Percentiles rank a stretch among this genome's conserved stretches.
phyloP scores from a whole-genome alignment of 257 asterid genomes.

The Capsicum chinense region DNA sequence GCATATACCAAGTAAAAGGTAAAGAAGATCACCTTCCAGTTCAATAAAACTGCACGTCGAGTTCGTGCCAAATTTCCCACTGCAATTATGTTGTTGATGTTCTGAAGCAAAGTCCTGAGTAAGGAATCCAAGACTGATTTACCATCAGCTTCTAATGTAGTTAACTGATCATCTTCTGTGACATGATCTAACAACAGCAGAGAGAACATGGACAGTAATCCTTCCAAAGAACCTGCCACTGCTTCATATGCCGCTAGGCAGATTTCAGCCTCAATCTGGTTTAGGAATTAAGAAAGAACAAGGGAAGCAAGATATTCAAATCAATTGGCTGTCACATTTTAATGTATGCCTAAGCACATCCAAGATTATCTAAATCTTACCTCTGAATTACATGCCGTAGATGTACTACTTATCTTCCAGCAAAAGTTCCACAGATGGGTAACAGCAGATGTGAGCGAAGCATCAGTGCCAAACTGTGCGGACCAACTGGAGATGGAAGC shows the following conservation, averaged over 20 bases:
- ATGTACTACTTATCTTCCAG: constrained; percentile 63
- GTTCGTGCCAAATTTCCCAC: constrained; percentile 65
- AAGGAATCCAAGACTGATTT: constrained; percentile 59
- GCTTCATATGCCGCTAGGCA: constrained; percentile 83
- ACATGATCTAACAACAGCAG: constrained; percentile 55
- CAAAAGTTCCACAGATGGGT: constrained; percentile 78
- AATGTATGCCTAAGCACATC: constrained; percentile 7
- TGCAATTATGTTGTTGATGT: constrained; percentile 62
- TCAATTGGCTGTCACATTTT: constrained; percentile 6
- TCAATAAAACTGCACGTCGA: constrained; percentile 81
- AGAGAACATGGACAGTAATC: constrained; percentile 53
- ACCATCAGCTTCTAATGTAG: constrained; percentile 45
- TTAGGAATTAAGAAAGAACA: not conserved
- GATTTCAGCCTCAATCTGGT: constrained; percentile 79
- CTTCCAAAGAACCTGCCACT: constrained; percentile 63
- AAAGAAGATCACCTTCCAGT: constrained; percentile 67
- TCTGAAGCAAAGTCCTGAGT: constrained; percentile 59
- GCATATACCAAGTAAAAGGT: constrained; percentile 33
- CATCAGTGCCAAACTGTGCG: constrained; percentile 48
- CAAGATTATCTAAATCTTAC: constrained; percentile 38
- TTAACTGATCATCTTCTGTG: constrained; percentile 38
- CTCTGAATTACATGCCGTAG: constrained; percentile 70
- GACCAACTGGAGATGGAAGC: constrained; percentile 72
- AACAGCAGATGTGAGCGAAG: constrained; percentile 50
- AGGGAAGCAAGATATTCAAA: not conserved